These are phyloP conservation scores for Lachnellula occidentalis DNA, from an alignment of 2,329 filamentous ascomycete species.

Conservation along the genomic window DNA sequence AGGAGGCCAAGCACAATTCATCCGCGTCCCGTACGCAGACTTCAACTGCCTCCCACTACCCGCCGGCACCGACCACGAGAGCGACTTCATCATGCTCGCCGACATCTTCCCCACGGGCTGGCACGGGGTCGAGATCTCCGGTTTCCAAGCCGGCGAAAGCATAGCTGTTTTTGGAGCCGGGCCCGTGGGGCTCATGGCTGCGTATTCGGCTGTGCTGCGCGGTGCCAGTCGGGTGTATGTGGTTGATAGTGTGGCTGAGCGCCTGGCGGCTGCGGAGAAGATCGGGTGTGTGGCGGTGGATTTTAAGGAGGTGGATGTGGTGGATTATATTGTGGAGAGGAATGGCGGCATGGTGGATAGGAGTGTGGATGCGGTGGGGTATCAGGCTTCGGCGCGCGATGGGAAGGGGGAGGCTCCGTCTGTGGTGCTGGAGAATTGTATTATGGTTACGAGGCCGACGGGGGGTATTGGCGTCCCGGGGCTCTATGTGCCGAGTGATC, in stretches of 20 bases:
- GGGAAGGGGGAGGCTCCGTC: slow-evolving; percentile 57
- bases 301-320: slow-evolving; percentile 53
- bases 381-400: slow-evolving; percentile 52
- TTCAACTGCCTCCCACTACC: slow-evolving; percentile 61
- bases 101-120: slow-evolving; percentile 49
- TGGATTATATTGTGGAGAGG: slow-evolving; percentile 53
- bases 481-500: slow-evolving; percentile 42
- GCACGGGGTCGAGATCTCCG: slow-evolving; percentile 52
- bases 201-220: slow-evolving; percentile 55
- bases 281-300: slow-evolving; percentile 58
- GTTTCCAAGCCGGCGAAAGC: slow-evolving; percentile 55
- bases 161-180: slow-evolving; percentile 61
- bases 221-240: slow-evolving; percentile 58
- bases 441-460: slow-evolving; percentile 24
- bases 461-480: slow-evolving; percentile 30
- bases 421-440: slow-evolving; percentile 34
- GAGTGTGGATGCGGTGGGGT: slow-evolving; percentile 60
- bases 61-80: slow-evolving; percentile 58
- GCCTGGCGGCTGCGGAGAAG: slow-evolving; percentile 52
- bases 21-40: slow-evolving; percentile 61
- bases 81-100: slow-evolving; percentile 51
- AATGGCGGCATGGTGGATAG: slow-evolving; percentile 59
- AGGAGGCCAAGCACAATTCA: slow-evolving; percentile 69
- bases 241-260: slow-evolving; percentile 56
- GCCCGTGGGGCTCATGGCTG: slow-evolving; percentile 61